phyloP scores from a whole-genome alignment of 139 green algal species.

The Volvox reticuliferus region DNA sequence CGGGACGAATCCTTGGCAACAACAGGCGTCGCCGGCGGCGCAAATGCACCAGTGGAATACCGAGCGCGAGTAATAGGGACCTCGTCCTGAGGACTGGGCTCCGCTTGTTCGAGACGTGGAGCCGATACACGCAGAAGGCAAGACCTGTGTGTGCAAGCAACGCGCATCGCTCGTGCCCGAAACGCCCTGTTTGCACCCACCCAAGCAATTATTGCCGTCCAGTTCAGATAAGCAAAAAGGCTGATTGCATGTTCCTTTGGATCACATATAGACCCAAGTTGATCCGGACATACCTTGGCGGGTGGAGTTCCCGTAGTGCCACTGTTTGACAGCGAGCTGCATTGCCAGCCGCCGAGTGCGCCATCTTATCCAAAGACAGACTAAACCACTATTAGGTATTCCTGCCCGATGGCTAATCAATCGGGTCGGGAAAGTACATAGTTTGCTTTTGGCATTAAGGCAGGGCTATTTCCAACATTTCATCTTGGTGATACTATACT shows the following conservation, averaged over 20 bases:
- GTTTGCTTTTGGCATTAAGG: too few relatives aligned
- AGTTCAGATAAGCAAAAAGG: neutral
- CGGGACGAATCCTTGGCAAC: conserved; percentile 21
- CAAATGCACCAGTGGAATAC: conserved; percentile 14
- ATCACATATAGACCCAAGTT: neutral
- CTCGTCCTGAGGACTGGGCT: conserved; percentile 2
- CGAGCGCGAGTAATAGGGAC: conserved; percentile 16
- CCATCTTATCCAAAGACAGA: neutral
- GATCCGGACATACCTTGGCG: neutral
- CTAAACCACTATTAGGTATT: too few relatives aligned
- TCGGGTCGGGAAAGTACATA: too few relatives aligned
- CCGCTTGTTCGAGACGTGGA: conserved; percentile 8
- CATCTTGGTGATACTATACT: too few relatives aligned
- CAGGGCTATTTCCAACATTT: too few relatives aligned
- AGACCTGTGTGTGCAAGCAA: neutral
- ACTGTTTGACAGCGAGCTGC: neutral
- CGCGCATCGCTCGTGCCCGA: neutral
- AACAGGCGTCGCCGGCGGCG: neutral
- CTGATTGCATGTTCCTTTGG: neutral
- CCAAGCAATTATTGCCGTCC: too few relatives aligned
- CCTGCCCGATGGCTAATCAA: too few relatives aligned
- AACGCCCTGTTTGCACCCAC: neutral
- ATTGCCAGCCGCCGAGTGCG: neutral
- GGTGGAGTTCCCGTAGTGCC: neutral
- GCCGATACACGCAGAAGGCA: conserved; percentile 8